A percentile compares a stretch with the other conserved stretches of the same genome.
These are phyloP conservation scores for Blastobotrys parvus DNA, from an alignment of 805 yeast genomes.

Conservation along the genomic window DNA sequence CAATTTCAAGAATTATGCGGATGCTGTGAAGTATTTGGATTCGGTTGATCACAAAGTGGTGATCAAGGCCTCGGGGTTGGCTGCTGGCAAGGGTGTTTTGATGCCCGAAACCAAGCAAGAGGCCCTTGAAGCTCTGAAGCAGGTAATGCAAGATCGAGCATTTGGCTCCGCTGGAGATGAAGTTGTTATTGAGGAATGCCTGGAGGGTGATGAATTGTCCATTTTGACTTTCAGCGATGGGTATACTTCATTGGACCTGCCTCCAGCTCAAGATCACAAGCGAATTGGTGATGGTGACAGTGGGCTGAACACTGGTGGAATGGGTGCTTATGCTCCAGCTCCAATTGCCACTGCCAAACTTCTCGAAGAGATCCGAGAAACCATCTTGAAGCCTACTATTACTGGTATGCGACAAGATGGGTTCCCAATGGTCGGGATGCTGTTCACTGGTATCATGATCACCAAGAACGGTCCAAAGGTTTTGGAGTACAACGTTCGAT, in stretches of 20 bases:
- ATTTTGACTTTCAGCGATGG: constrained; percentile 91
- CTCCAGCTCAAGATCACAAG: constrained; percentile 98
- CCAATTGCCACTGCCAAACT: constrained; percentile 82
- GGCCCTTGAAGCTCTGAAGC: constrained; percentile 74
- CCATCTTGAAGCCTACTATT: constrained; percentile 83
- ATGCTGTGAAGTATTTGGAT: constrained; percentile 64
- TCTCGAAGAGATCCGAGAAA: constrained; percentile 57
- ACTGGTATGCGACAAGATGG: constrained; percentile 96
- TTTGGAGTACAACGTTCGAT: constrained; percentile 93
- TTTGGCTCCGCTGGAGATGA: constrained; percentile 94
- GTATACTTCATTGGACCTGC: constrained; percentile 79
- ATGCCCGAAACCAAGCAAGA: constrained; percentile 80
- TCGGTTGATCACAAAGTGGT: constrained; percentile 68
- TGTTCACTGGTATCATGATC: constrained; percentile 92
- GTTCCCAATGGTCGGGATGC: constrained; percentile 88
- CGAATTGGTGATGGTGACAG: constrained; percentile 87
- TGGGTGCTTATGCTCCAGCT: constrained; percentile 99
- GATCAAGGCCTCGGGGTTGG: constrained; percentile 94
- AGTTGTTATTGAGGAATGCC: constrained; percentile 89
- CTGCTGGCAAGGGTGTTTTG: constrained; percentile 97
- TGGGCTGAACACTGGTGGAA: constrained; percentile 97
- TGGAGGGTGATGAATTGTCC: constrained; percentile 95
- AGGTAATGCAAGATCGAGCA: constrained; percentile 80
- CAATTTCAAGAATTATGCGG: constrained; percentile 69
- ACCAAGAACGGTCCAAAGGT: constrained; percentile 88